Evolutionary conservation across 805 yeast genomes (phyloP), one percentile per base, ranked within the genome.

Genomic region (Kodamaea laetipori): DNA sequence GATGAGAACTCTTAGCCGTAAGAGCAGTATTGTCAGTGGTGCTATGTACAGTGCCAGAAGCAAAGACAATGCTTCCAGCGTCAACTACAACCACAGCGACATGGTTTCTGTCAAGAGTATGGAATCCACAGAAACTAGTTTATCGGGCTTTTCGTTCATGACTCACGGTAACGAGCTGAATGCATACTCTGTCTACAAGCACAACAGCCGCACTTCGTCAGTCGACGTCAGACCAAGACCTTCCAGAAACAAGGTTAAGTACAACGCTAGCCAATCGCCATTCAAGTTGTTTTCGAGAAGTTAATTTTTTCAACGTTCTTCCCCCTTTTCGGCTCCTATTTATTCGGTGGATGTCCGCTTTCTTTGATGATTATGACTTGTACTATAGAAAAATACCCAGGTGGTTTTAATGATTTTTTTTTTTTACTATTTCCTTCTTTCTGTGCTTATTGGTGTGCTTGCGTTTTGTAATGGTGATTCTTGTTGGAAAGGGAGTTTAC

Each of bases 101-200:
- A 38, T 30, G 19, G 39, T 38, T 2, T 35, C 40, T 8, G 28
- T 41, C 32, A 23, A 27, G 39, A 34, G 40, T 9, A 23, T 17
- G 15, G 37, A 28, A 12, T 15, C 19, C 3, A n/a, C 34, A 6
- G 32, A 28, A 12, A 12, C 19, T 3, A 8, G 24, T 15, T 19
- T 41, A 27, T 41, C 45, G n/a, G 45, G 45, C 8, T 41, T 41
- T 23, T 41, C 45, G 10, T 41, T 41, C 36, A 35, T 35, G 40
- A 41, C 38, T 19, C 25, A 27, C 38, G 27, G 40, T 25, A 37
- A 37, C 18, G 33, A 24, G 6, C 40, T 37, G 40, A 25, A 10
- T 26, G 40, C 24, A 8, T 27, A 37, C 40, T 26, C 23, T 6
- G 12, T 35, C 12, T 12, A 13, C 27, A 35, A 35, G 38, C 17